These are phyloP conservation scores for Seminavis robusta DNA, from an alignment of 108 stramenopile species.

Conservation along the genomic window DNA sequence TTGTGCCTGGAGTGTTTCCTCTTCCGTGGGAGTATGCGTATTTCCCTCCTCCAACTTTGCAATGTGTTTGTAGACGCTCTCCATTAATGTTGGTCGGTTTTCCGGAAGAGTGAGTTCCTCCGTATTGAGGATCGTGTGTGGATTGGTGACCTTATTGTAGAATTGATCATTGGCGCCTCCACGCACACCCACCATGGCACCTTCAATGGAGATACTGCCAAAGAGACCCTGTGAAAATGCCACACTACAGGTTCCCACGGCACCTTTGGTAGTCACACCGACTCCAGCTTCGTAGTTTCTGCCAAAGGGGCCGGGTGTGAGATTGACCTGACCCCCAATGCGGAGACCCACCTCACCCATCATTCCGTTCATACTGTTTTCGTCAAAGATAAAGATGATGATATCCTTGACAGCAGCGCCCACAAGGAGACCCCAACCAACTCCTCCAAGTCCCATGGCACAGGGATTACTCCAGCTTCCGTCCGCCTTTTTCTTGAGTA, in stretches of 20 bases:
- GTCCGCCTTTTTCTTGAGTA: slow-evolving; percentile 36
- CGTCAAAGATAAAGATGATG: slow-evolving; percentile 41
- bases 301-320: slow-evolving; percentile 40
- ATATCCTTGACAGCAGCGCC: slow-evolving; percentile 78
- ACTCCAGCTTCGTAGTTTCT: slow-evolving; percentile 23
- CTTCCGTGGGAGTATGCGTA: too few species aligned
- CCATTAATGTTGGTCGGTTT: too few species aligned
- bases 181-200: slow-evolving; percentile 53
- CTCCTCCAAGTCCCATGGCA: slow-evolving; percentile 55
- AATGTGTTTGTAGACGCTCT: too few species aligned
- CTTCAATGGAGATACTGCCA: slow-evolving; percentile 62
- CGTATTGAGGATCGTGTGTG: neutral
- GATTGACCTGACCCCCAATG: slow-evolving; percentile 17
- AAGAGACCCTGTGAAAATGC: slow-evolving; percentile 65
- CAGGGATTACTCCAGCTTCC: slow-evolving; percentile 66
- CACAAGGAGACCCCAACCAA: slow-evolving; percentile 46
- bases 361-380: too few species aligned
- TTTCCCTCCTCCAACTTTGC: too few species aligned
- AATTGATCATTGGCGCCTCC: slow-evolving; percentile 61
- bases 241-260: slow-evolving; percentile 35
- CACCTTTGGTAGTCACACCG: slow-evolving; percentile 21
- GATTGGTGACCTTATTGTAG: slow-evolving; percentile 36
- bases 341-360: too few species aligned
- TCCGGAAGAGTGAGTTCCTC: neutral
- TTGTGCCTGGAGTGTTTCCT: too few species aligned